Conservation (phyloP, 2,329 filamentous ascomycete genomes). For the Periconia macrospinosa region DNA sequence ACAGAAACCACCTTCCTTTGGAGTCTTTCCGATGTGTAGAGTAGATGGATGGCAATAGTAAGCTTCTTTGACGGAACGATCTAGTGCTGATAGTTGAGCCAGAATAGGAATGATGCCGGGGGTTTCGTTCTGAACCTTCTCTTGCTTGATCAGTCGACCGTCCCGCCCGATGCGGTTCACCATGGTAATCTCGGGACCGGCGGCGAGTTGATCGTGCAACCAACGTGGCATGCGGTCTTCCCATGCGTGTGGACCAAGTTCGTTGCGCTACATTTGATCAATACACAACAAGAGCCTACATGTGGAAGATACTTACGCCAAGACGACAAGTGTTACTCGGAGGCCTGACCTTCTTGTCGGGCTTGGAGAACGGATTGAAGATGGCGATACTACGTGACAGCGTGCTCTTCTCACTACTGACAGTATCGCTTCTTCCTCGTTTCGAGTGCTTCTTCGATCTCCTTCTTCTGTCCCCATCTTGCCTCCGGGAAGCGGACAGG, state of each 20-base stretch:
- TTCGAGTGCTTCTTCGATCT: constrained; percentile 26
- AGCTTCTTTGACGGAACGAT: constrained; percentile 65
- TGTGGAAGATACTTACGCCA: constrained; percentile 30
- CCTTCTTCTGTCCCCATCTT: constrained; percentile 21
- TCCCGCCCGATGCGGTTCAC: constrained; percentile 47
- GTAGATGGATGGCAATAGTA: constrained; percentile 79
- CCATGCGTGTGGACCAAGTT: constrained; percentile 52
- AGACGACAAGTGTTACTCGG: constrained; percentile 35
- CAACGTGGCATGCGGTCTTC: constrained; percentile 50
- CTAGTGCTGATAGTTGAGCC: constrained; percentile 58
- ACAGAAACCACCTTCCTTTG: constrained; percentile 90
- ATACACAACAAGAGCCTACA: background rate
- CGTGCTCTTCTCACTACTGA: constrained; percentile 38
- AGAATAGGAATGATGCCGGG: constrained; percentile 49
- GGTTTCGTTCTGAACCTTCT: constrained; percentile 49
- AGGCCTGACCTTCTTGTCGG: constrained; percentile 29
- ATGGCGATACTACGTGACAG: constrained; percentile 37
- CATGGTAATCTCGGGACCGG: constrained; percentile 43
- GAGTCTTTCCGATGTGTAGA: constrained; percentile 74
- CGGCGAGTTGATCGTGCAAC: constrained; percentile 45
- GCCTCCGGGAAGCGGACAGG: constrained; percentile 17
- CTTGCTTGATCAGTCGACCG: constrained; percentile 46
- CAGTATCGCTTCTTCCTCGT: constrained; percentile 24
- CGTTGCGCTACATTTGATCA: constrained; percentile 40
- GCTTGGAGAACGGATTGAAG: constrained; percentile 36